Evolutionary conservation across 225 moss, liverwort and hornwort genomes (phyloP).

Genomic region (Ulota crispa): DNA sequence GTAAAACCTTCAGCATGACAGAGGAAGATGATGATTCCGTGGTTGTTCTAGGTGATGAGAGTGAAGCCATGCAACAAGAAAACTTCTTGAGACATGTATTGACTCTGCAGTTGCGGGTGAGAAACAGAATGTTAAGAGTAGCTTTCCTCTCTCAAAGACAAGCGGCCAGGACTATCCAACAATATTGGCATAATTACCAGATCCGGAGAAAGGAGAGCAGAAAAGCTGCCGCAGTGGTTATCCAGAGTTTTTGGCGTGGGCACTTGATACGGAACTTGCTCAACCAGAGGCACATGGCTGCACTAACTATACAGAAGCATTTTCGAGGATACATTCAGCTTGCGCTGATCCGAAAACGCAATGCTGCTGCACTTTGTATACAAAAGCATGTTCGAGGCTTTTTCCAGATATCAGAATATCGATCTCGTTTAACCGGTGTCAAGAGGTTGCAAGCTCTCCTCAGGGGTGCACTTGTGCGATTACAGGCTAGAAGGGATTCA

Average conservation of each 20-base stretch:
- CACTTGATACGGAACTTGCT: constrained; percentile 22
- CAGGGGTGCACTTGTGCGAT: constrained; percentile 40
- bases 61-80: constrained; percentile 16
- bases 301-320: constrained; percentile 27
- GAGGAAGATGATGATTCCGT: constrained; percentile 35
- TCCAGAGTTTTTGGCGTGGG: constrained; percentile 42
- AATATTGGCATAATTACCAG: constrained; percentile 29
- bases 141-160: constrained; percentile 22
- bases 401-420: constrained; percentile 22
- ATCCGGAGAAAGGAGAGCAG: constrained; percentile 25
- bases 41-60: constrained; percentile 25
- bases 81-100: constrained; percentile 25
- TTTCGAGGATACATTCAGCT: constrained; percentile 23
- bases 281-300: constrained; percentile 12
- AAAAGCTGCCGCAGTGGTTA: constrained; percentile 18
- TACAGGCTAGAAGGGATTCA: constrained; percentile 11
- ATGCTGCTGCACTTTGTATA: constrained; percentile 25
- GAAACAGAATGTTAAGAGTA: constrained; percentile 28
- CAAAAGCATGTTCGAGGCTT: constrained; percentile 29
- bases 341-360: neutral
- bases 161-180: constrained; percentile 40
- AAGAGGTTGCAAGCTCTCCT: constrained; percentile 41
- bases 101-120: constrained; percentile 30
- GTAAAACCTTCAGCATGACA: constrained; percentile 1
- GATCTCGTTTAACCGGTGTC: constrained; percentile 22